These are phyloP conservation scores for Cladosporium sp. DNA, from an alignment of 2,329 filamentous ascomycete species.

Conservation along the genomic window DNA sequence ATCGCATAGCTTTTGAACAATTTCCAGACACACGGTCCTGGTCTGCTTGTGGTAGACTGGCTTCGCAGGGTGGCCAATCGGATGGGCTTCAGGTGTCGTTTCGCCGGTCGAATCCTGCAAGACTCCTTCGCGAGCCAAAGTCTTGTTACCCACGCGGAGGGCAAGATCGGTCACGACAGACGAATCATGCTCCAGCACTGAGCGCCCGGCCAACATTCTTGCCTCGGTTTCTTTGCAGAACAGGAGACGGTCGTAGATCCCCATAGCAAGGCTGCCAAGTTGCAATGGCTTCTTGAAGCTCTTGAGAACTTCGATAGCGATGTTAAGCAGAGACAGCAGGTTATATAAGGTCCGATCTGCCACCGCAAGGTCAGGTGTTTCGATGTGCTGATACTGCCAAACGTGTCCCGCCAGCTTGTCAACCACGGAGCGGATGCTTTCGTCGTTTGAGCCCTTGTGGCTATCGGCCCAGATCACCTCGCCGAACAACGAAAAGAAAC, in stretches of 20 bases:
- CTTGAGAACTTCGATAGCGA: slow-evolving; percentile 26
- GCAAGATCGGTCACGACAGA: neutral
- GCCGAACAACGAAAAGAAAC: slow-evolving; percentile 20
- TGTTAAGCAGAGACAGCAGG: slow-evolving; percentile 37
- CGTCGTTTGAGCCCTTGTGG: slow-evolving; percentile 15
- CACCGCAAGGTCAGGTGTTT: slow-evolving; percentile 21
- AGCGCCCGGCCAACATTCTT: too few species aligned
- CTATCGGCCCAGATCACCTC: slow-evolving; percentile 2
- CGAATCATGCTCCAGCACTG: neutral
- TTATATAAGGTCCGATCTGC: slow-evolving; percentile 23
- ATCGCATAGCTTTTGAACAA: slow-evolving; percentile 16
- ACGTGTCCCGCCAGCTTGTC: slow-evolving; percentile 16
- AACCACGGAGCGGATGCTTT: slow-evolving; percentile 20
- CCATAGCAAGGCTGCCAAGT: slow-evolving; percentile 19
- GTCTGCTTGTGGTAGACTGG: slow-evolving; percentile 19
- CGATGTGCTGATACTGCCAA: slow-evolving; percentile 22
- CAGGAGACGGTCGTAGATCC: slow-evolving; percentile 23
- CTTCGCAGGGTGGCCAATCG: neutral
- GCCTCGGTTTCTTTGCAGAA: slow-evolving; percentile 17
- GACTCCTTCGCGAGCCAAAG: neutral
- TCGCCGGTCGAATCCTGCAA: neutral
- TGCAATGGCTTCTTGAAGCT: slow-evolving; percentile 28
- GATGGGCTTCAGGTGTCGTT: neutral
- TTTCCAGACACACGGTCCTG: slow-evolving; percentile 20
- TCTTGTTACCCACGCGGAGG: neutral